phyloP scores from a whole-genome alignment of 257 asterid genomes.

The Striga asiatica region DNA sequence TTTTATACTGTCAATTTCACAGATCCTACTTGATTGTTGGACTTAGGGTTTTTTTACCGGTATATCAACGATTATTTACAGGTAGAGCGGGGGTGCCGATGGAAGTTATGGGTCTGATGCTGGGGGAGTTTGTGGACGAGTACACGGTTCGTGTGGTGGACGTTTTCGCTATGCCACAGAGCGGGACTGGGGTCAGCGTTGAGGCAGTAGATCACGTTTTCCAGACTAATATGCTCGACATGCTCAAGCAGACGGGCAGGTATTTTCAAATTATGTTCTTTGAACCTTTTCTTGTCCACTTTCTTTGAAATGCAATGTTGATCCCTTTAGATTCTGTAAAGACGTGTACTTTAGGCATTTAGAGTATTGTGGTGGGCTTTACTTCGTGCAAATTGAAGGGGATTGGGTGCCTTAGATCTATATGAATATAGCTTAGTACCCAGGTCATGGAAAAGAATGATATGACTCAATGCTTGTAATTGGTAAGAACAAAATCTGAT shows the following conservation, averaged over 20 bases:
- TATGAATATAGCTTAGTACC: too few species aligned
- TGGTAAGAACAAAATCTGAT: too few species aligned
- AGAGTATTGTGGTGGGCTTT: not conserved
- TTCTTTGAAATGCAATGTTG: too few species aligned
- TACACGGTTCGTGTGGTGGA: slow-evolving; percentile 85
- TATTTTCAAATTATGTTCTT: not conserved
- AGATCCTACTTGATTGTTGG: too few species aligned
- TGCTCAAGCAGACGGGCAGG: too few species aligned
- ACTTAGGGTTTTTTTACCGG: not conserved
- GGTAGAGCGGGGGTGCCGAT: slow-evolving; percentile 86
- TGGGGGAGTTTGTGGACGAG: slow-evolving; percentile 90
- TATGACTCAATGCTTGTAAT: too few species aligned
- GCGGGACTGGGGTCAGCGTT: slow-evolving; percentile 54
- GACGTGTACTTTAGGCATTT: too few species aligned
- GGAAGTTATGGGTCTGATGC: slow-evolving; percentile 93
- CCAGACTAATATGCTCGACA: too few species aligned
- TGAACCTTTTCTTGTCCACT: too few species aligned
- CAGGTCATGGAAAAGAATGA: too few species aligned
- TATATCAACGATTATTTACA: slow-evolving; percentile 5
- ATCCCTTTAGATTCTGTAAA: not conserved
- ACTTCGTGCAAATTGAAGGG: not conserved
- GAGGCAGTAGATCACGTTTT: too few species aligned
- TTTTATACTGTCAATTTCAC: not conserved
- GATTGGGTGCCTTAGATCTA: slow-evolving; percentile 3
- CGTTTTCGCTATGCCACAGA: slow-evolving; percentile 96